Conservation (phyloP, 352 stramenopile genomes). For the Plasmopara halstedii region DNA sequence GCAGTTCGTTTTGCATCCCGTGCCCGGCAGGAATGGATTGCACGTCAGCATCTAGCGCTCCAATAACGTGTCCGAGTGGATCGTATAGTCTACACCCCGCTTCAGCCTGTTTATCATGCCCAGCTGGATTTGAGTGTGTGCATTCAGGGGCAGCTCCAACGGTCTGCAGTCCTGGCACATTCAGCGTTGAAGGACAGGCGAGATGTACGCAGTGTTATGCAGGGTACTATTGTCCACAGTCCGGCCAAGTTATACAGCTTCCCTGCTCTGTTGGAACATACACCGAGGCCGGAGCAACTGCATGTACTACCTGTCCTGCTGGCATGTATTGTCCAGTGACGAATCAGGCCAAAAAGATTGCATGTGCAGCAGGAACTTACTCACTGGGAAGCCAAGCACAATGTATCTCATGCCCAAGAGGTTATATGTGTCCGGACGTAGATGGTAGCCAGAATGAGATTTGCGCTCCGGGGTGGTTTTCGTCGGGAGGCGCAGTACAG, state of each 20-base stretch:
- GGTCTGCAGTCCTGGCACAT: conserved; percentile 39
- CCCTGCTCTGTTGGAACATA: conserved; percentile 42
- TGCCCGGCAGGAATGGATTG: conserved; percentile 52
- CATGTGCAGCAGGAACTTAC: conserved; percentile 53
- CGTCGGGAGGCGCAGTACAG: conserved; percentile 22
- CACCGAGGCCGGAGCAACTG: conserved; percentile 30
- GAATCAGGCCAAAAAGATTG: conserved; percentile 28
- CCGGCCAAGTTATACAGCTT: conserved; percentile 35
- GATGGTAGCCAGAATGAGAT: conserved; percentile 43
- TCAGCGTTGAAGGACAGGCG: conserved; percentile 36
- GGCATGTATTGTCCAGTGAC: conserved; percentile 54
- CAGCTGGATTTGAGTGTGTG: conserved; percentile 28
- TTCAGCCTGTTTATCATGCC: conserved; percentile 35
- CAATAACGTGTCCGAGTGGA: conserved; percentile 29
- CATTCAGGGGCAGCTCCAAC: conserved; percentile 23
- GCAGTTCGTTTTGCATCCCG: conserved; percentile 32
- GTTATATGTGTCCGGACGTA: conserved; percentile 39
- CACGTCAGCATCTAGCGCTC: conserved; percentile 21
- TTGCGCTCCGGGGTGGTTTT: conserved; percentile 38
- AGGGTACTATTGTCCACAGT: conserved; percentile 51
- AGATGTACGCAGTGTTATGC: conserved; percentile 48
- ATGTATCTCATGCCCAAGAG: conserved; percentile 41
- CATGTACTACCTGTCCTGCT: conserved; percentile 41
- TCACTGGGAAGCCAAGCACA: conserved; percentile 38
- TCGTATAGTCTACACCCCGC: conserved; percentile 35